Evolutionary conservation across 2,329 filamentous ascomycete species (phyloP), one percentile per base, ranked within the genome.

Genomic region (Colletotrichum truncatum): DNA sequence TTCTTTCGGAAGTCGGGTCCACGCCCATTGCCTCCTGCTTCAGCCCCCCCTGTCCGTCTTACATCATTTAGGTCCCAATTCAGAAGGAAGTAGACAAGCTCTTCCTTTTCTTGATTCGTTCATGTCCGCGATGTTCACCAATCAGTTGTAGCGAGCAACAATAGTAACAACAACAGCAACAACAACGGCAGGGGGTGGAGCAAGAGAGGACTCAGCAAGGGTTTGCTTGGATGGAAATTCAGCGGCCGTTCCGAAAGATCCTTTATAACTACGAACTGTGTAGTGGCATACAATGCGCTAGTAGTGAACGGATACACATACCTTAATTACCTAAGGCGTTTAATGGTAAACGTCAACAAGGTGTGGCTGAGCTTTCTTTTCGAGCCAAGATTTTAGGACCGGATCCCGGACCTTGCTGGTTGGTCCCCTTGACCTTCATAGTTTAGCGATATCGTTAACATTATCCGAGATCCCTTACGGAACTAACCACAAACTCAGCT

Each of bases 351-450:
- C 39, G 21, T 38, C 54, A 48, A 57, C 39, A 53, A 53, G 39
- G n/a, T 61, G 41, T 62, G 56, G 56, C 49, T 62, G 48, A 61
- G 43, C 49, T 32, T n/a, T 43, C 39, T 38, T 32, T 34, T 32
- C 5, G 6, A 38, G 61, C 46, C 61, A 53, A 64, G 54, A 43
- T 46, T 60, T 38, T 23, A 28, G 6, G 26, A 23, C 16, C 55
- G 21, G 21, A 60, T 53, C 61, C 55, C 28, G 38, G 46, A 25
- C 55, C 61, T 41, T 49, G 56, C 39, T 18, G 34, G 7, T 30
- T 46, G 16, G 45, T 38, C n/a, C 38, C 23, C 23, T 60, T 16
- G 7, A 38, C 54, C 28, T 18, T 34, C 46, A 49, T 18, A 26
- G 26, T n/a, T 32, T 34, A 26, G 28, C 26, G 46, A 49, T 49